phyloP scores from a whole-genome alignment of 148 eudicot species.

The Rhododendron molle region DNA sequence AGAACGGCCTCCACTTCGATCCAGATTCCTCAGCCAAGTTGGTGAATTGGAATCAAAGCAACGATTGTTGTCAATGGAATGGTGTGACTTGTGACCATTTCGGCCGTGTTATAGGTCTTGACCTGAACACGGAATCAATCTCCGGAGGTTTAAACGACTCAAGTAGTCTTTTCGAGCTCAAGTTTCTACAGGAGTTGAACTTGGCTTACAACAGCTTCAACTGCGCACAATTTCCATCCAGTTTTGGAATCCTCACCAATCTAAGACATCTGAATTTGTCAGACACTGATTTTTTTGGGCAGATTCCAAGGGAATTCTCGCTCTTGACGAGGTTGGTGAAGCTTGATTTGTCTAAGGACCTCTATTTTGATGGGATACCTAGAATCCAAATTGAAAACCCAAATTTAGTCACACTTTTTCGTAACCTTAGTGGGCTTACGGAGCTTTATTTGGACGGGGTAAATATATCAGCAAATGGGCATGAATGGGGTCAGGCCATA shows the following conservation, averaged over 20 bases:
- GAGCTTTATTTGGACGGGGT: slow-evolving; percentile 13
- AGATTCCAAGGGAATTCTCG: slow-evolving; percentile 28
- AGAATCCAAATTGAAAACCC: background rate
- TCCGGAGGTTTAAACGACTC: slow-evolving; percentile 8
- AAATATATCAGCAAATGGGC: slow-evolving; percentile 3
- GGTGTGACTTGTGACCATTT: background rate
- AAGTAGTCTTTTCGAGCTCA: too few species aligned
- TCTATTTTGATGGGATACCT: background rate
- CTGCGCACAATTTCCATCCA: too few species aligned
- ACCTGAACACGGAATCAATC: slow-evolving; percentile 23
- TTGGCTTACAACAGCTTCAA: too few species aligned
- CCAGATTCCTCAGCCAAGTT: slow-evolving; percentile 8
- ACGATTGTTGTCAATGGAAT: slow-evolving; percentile 28
- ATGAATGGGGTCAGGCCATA: slow-evolving; percentile 12
- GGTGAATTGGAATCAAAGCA: slow-evolving; percentile 23
- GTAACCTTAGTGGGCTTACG: background rate
- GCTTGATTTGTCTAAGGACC: slow-evolving; percentile 22
- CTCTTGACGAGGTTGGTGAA: slow-evolving; percentile 16
- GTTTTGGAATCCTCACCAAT: too few species aligned
- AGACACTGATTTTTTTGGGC: background rate
- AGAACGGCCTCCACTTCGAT: slow-evolving; percentile 9
- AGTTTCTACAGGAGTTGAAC: too few species aligned
- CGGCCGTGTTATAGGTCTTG: slow-evolving; percentile 26
- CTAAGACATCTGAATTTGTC: too few species aligned
- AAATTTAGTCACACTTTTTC: background rate